Evolutionary conservation across 129 eudicot genomes (phyloP).

Genomic region (Flaveria sonorensis): DNA sequence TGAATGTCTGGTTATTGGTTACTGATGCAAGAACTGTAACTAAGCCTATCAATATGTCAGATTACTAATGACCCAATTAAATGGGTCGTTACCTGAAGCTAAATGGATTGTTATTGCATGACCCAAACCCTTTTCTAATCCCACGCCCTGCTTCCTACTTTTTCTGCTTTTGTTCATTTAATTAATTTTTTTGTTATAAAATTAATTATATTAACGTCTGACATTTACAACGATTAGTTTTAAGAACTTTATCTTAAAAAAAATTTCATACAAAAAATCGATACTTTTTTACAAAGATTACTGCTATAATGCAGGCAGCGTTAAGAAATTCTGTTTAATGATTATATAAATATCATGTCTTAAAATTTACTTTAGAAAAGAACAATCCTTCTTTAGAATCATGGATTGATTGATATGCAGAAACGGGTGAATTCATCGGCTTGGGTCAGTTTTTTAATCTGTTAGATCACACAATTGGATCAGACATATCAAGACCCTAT

Average conservation of each 20-base stretch:
- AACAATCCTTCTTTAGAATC: not conserved
- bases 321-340: not conserved
- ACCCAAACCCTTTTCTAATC: not conserved
- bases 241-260: no score
- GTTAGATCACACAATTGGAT: no score
- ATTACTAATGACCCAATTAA: not conserved
- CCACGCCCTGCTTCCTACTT: no score
- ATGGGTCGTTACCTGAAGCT: not conserved
- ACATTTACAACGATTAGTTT: no score
- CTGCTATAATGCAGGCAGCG: not conserved
- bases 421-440: not conserved
- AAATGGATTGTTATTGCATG: not conserved
- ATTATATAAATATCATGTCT: not conserved
- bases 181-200: not conserved
- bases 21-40: constrained; percentile 11
- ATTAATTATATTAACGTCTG: not conserved
- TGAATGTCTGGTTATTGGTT: not conserved
- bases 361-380: not conserved
- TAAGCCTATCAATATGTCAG: not conserved
- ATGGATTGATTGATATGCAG: not conserved
- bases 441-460: no score
- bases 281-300: not conserved
- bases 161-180: not conserved
- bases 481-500: no score
- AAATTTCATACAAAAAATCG: not conserved